Base-by-base conservation (phyloP, 441 rosid species). In the Hypseocharis bilobata region DNA sequence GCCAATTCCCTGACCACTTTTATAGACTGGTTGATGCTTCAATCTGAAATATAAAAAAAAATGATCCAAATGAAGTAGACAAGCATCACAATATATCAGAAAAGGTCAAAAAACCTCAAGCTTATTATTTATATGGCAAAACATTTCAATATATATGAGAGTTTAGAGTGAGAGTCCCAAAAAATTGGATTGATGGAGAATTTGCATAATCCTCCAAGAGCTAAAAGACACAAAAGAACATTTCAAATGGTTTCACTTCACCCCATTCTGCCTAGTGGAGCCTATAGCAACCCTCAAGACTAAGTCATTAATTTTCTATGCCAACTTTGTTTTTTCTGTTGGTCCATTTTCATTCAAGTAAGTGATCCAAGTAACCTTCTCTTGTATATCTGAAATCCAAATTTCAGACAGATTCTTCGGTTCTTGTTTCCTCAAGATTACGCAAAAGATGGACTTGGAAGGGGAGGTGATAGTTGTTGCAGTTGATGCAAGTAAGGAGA, bases 401-500 rank as follows among this genome's bases (percentile, higher is more conserved):
- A 23, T 17, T 19, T 19, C 55, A 49, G 55, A 49, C 55, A 49
- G 25, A 19, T 6, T 49, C 6, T 17, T 8, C 36, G 51, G 13
- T 40, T 40, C 4, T 57, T 23, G 56, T 34, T 38, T 36, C 34
- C 1, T 11, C 17, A 32, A 2, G 23, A 36, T 52, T 65, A 10
- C 32, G 40, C 63, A 56, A n/a, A 60, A 62, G n/a, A 49, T 49
- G 55, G 62, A 65, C 60, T 71, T 69, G 80, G 78, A 68, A 10
- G 61, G 72, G 2, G 74, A 69, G 65, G 77, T 78, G 65, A 65
- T 81, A 64, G 61, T 81, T 16, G 80, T 81, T 42, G 82, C 77
- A 10, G 67, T 78, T 28, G 82, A 81, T 68, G 78, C 80, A 0
- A 74, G 72, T 14, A 74, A 73, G 62, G 82, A 76, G 60, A 76